Percentiles rank a stretch among this genome's conserved stretches.
Evolutionary conservation across 768 basidiomycete species (phyloP).

Genomic region (Mycena venus): DNA sequence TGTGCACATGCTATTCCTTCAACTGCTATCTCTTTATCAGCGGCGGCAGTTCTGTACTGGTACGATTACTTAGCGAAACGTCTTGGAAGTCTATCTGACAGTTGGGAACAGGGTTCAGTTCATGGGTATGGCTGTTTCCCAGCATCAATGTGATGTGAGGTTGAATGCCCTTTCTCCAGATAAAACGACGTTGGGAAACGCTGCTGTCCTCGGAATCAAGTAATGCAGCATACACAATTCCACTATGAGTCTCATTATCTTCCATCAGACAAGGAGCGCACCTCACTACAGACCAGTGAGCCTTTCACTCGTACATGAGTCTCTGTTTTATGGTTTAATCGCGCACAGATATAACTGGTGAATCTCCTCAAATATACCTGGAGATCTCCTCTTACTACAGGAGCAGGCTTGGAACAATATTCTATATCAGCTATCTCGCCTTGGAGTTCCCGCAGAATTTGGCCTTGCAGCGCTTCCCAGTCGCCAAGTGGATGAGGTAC

Average conservation of each 20-base stretch:
- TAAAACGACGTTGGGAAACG: conserved; percentile 76
- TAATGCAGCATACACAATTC: conserved; percentile 33
- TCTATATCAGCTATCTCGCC: conserved; percentile 62
- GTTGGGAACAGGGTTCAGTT: conserved; percentile 68
- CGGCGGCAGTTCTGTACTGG: neutral
- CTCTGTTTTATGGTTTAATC: neutral
- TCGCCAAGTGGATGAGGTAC: conserved; percentile 62
- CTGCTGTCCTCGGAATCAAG: conserved; percentile 80
- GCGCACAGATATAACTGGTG: conserved; percentile 13
- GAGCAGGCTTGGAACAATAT: conserved; percentile 65
- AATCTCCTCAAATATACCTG: neutral
- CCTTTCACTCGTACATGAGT: neutral
- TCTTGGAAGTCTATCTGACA: neutral
- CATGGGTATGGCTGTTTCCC: conserved; percentile 50
- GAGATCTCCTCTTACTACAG: neutral
- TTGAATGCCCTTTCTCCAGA: conserved; percentile 44
- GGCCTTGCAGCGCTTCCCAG: conserved; percentile 64
- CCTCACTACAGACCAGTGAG: conserved; percentile 75
- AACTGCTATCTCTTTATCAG: neutral
- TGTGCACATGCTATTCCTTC: neutral
- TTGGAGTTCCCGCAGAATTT: conserved; percentile 68
- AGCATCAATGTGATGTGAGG: neutral
- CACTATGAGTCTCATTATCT: conserved; percentile 27
- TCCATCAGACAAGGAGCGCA: conserved; percentile 51
- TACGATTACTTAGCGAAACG: neutral